Evolutionary conservation across 768 basidiomycete species (phyloP).

Genomic region (Xerocomellus intermedius): DNA sequence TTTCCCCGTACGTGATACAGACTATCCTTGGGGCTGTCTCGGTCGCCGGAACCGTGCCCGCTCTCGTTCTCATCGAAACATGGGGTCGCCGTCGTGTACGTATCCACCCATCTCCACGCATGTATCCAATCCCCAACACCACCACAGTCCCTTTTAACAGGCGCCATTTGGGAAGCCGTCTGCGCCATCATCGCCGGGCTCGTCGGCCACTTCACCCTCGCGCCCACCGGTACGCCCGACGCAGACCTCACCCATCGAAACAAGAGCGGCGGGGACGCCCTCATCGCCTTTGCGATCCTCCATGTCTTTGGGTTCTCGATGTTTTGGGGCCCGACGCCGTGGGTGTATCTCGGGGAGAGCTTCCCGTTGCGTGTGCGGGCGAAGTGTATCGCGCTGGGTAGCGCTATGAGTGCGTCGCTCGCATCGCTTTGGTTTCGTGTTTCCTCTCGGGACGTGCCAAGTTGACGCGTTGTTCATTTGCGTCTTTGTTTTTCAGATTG

Average conservation of each 20-base stretch:
- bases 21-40: slow-evolving; percentile 72
- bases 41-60: slow-evolving; percentile 69
- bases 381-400: slow-evolving; percentile 72
- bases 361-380: slow-evolving; percentile 79
- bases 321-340: slow-evolving; percentile 77
- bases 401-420: slow-evolving; percentile 43
- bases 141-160: slow-evolving; percentile 22
- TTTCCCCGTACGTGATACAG: slow-evolving; percentile 71
- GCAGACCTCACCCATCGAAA: slow-evolving; percentile 51
- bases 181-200: slow-evolving; percentile 68
- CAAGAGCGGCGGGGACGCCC: slow-evolving; percentile 44
- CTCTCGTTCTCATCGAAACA: slow-evolving; percentile 64
- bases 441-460: background rate
- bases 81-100: slow-evolving; percentile 67
- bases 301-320: slow-evolving; percentile 70
- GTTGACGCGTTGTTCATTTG: background rate
- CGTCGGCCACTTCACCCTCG: slow-evolving; percentile 68
- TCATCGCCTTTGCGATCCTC: slow-evolving; percentile 74
- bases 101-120: slow-evolving; percentile 23
- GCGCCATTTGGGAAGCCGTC: slow-evolving; percentile 55
- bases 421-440: background rate
- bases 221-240: slow-evolving; percentile 47
- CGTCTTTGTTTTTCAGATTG: slow-evolving; percentile 45
- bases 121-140: background rate
- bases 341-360: slow-evolving; percentile 77